Evolutionary conservation across 345 rosid species (phyloP), one percentile per base, ranked within the genome.

Genomic region (Populus tremula): DNA sequence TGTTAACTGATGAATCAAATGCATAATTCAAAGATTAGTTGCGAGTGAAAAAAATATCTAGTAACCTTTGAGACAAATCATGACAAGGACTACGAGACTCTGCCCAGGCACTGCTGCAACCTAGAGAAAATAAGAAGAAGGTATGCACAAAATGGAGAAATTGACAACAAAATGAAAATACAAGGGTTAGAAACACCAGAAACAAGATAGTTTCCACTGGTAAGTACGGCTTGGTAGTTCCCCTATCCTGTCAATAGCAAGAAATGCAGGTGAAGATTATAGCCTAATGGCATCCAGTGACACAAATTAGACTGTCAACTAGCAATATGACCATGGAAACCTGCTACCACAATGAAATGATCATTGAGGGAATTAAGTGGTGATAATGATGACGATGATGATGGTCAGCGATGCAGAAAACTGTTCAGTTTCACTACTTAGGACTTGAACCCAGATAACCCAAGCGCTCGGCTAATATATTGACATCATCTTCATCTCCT

Each of bases 401-500:
- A 38, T 29, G 31, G 62, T 23, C 31, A 67, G 66, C 29, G 6
- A 47, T 33, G 64, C 39, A 29, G 39, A 33, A 4, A 41, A 23
- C 10, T 27, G 62, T 53, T 38, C 38, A 1, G 6, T 62, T 63
- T 62, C 20, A 64, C 64, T 84, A 45, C 38, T 72, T 70, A 2
- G 84, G 82, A 68, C 84, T 86, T 25, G 91, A 88, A 78, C 86
- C 82, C 78, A 87, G 47, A 81, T 87, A 88, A 66, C 87, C 93
- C 77, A 90, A 59, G 18, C 86, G 80, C 77, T 82, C 87, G 56
- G 87, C 86, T 80, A 85, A 83, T 33, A 77, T 78, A 75, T 84
- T 77, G 12, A 86, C 89, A 73, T 86, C 95, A 35, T 86, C 89
- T 53, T 82, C 88, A 25, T 29, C 84, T 53, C 25, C 86, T n/a